Base-by-base conservation (phyloP, 2,329 filamentous ascomycete species). In the Trichoderma arundinaceum region DNA sequence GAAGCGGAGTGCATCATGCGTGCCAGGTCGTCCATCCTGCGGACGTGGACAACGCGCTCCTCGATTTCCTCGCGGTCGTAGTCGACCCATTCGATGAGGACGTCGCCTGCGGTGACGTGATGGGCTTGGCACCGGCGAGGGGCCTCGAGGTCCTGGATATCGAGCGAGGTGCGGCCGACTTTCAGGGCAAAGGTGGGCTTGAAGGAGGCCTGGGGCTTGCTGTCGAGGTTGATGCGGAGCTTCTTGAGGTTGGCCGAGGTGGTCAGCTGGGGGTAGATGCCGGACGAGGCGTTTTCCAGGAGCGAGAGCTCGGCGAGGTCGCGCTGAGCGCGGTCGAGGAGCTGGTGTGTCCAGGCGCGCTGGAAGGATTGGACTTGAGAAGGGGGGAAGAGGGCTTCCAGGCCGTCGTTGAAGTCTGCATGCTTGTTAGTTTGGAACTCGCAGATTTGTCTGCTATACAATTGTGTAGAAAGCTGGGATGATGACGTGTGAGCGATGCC, bases 1-100 rank as follows among this genome's bases (percentile, higher is more conserved):
- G 79, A 81, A 7, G 78, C 79, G 19, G 78, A 80, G 71, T 81
- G 79, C 73, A 81, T 80, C 78, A 83, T 81, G 44, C 78, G 74
- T 19, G 81, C 80, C 15, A 82, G 76, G 68, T 83, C 81, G 68
- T 82, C 80, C 41, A 82, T 77, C 10, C 81, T 74, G 33, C 80
- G 76, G 39, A 82, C 74, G 62, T 82, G 79, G 41, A 76, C 76
- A 52, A 82, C 73, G 38, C 80, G 76, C 65, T 77, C 77, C 54
- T 82, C 79, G 15, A 80, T 71, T 48, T 74, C 74, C 33, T 81
- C 76, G 8, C 75, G 72, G 63, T 82, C 81, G 66, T 82, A 82
- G 56, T 78, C 74, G 13, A 82, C 76, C 80, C 80, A 82, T 66
- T 82, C 80, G 59, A 82, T 70, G 22, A 82, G 66, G 17, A 82